phyloP scores from a whole-genome alignment of 345 rosid genomes.

The Gossypium anomalum region DNA sequence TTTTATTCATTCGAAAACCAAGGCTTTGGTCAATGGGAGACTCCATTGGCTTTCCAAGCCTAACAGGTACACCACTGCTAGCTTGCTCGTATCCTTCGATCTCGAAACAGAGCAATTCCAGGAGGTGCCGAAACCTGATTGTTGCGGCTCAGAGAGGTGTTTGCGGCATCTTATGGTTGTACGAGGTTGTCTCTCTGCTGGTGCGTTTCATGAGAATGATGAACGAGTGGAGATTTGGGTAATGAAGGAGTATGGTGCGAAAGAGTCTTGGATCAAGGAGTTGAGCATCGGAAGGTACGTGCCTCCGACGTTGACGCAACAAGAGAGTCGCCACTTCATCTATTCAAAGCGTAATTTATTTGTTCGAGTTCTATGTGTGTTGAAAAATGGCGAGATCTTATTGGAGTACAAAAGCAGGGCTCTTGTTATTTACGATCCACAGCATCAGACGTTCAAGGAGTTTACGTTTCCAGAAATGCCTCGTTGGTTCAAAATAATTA shows the following conservation, averaged over 20 bases:
- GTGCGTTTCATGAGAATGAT: conserved; percentile 54
- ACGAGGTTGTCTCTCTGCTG: conserved; percentile 56
- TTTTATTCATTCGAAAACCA: conserved; percentile 46
- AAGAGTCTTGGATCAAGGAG: conserved; percentile 67
- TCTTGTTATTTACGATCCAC: conserved; percentile 62
- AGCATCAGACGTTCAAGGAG: conserved; percentile 50
- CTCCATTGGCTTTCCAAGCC: conserved; percentile 74
- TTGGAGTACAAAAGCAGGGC: conserved; percentile 66
- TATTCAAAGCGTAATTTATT: conserved; percentile 31
- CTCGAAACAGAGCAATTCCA: conserved; percentile 60
- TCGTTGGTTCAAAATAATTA: conserved; percentile 56
- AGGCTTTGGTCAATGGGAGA: conserved; percentile 65
- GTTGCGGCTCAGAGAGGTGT: conserved; percentile 53
- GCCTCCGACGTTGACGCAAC: conserved; percentile 42
- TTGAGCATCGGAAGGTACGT: conserved; percentile 47
- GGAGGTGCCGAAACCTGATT: conserved; percentile 71
- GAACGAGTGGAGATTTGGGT: conserved; percentile 80
- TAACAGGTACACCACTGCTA: conserved; percentile 49
- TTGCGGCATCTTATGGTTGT: conserved; percentile 49
- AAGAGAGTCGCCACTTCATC: not conserved
- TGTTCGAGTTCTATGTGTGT: conserved; percentile 46
- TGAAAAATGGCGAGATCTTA: conserved; percentile 65
- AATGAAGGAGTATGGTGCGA: conserved; percentile 60
- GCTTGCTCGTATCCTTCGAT: conserved; percentile 68
- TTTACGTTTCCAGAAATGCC: conserved; percentile 49